These are phyloP conservation scores for Talaromyces rugulosus DNA, from an alignment of 2,329 filamentous ascomycete species.

Conservation along the genomic window DNA sequence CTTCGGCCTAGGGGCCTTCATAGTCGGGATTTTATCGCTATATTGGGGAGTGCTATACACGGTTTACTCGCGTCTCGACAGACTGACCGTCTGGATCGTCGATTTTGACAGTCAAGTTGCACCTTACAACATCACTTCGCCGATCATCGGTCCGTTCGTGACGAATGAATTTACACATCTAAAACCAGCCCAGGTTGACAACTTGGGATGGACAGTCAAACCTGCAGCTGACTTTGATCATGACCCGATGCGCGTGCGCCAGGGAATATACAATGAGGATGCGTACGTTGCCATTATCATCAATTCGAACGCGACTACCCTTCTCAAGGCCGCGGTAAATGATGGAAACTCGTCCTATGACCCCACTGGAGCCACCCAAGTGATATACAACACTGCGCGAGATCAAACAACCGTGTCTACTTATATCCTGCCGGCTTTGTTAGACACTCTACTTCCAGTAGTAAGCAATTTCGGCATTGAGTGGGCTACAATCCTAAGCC, in stretches of 20 bases:
- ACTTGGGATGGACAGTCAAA: conserved; percentile 50
- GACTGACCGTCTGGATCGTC: conserved; percentile 55
- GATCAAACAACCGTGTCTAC: conserved; percentile 53
- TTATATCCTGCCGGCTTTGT: conserved; percentile 53
- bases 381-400: conserved; percentile 53
- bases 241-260: conserved; percentile 54
- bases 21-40: conserved; percentile 54
- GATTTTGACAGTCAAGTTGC: conserved; percentile 58
- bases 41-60: conserved; percentile 59
- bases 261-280: conserved; percentile 56
- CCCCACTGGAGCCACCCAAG: conserved; percentile 55
- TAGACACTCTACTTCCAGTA: conserved; percentile 45
- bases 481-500: conserved; percentile 34
- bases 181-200: conserved; percentile 33
- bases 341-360: conserved; percentile 57
- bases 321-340: conserved; percentile 53
- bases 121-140: conserved; percentile 44
- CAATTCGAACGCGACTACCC: conserved; percentile 57
- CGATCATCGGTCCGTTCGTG: conserved; percentile 56
- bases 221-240: conserved; percentile 51
- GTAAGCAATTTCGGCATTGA: conserved; percentile 45
- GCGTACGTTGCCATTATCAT: conserved; percentile 60
- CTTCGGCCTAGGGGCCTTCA: conserved; percentile 52
- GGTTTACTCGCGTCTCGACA: conserved; percentile 46
- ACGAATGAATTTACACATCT: conserved; percentile 44